These are phyloP conservation scores for Macadamia tetraphylla DNA, from an alignment of 164 flowering plant genomes.

Conservation along the genomic window DNA sequence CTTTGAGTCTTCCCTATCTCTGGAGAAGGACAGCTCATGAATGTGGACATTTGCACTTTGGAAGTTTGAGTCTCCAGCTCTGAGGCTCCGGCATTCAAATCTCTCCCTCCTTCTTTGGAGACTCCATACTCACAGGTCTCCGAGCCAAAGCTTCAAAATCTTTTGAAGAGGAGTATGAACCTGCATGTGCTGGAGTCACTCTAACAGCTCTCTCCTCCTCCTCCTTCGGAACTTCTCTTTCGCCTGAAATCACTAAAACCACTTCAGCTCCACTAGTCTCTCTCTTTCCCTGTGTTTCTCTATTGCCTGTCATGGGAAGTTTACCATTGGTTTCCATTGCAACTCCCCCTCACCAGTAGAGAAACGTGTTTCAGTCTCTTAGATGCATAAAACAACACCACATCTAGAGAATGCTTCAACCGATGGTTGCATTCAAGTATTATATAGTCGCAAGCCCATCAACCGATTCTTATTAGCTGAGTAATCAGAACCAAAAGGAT, in stretches of 20 bases:
- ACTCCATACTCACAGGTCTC: not conserved
- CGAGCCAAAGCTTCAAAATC: conserved; percentile 7
- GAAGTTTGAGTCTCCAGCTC: conserved; percentile 7
- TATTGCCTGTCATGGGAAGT: not conserved
- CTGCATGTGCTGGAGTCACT: not conserved
- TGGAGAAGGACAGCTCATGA: conserved; percentile 24
- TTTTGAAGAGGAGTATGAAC: conserved; percentile 9
- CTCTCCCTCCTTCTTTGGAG: conserved; percentile 1
- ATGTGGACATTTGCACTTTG: conserved; percentile 15
- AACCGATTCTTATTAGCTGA: no score
- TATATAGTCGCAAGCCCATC: no score
- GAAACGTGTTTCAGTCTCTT: not conserved
- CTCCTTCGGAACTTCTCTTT: conserved; percentile 17
- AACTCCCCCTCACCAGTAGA: not conserved
- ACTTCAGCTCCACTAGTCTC: conserved; percentile 20
- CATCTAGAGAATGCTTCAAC: not conserved
- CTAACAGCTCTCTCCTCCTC: not conserved
- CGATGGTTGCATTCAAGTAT: not conserved
- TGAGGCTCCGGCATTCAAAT: not conserved
- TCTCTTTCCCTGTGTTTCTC: not conserved
- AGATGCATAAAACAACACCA: not conserved
- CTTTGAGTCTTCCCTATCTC: conserved; percentile 21
- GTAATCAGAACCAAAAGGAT: no score
- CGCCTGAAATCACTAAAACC: conserved; percentile 23
- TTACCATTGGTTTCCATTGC: conserved; percentile 17